Conservation (phyloP, 148 eudicot genomes). For the Oxyria digyna region DNA sequence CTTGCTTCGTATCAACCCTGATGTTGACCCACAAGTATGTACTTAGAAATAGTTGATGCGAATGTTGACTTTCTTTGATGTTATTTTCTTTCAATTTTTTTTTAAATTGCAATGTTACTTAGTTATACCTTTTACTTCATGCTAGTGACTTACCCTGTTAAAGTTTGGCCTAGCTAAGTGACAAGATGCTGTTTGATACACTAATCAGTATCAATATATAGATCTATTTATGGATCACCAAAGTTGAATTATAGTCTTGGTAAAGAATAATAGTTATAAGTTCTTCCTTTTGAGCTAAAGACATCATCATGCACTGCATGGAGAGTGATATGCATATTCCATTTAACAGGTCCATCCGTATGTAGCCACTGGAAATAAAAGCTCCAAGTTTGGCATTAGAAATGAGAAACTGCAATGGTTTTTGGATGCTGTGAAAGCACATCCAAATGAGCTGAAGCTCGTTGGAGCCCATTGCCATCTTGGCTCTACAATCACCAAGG, state of each 20-base stretch:
- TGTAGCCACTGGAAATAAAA: constrained; percentile 92
- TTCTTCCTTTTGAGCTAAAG: background rate
- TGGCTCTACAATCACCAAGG: constrained; percentile 94
- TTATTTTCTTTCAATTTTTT: no score
- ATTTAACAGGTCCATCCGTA: constrained; percentile 62
- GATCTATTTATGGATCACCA: background rate
- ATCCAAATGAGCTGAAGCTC: constrained; percentile 73
- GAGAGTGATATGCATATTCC: background rate
- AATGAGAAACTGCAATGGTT: constrained; percentile 97
- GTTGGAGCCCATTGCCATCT: constrained; percentile 96
- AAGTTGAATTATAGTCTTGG: background rate
- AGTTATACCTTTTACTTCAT: no score
- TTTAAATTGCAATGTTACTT: no score
- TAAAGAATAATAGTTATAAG: background rate
- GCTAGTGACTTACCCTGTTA: no score
- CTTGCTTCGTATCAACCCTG: constrained; percentile 90
- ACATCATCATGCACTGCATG: background rate
- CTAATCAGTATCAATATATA: no score
- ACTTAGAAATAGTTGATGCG: no score
- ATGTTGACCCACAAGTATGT: constrained; percentile 93
- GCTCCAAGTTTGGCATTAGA: constrained; percentile 85
- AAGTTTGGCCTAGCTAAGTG: no score
- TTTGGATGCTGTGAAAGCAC: constrained; percentile 89
- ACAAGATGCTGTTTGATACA: no score
- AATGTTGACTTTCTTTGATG: no score